phyloP scores from a whole-genome alignment of 2,329 filamentous ascomycete species.

The Acarospora socialis region DNA sequence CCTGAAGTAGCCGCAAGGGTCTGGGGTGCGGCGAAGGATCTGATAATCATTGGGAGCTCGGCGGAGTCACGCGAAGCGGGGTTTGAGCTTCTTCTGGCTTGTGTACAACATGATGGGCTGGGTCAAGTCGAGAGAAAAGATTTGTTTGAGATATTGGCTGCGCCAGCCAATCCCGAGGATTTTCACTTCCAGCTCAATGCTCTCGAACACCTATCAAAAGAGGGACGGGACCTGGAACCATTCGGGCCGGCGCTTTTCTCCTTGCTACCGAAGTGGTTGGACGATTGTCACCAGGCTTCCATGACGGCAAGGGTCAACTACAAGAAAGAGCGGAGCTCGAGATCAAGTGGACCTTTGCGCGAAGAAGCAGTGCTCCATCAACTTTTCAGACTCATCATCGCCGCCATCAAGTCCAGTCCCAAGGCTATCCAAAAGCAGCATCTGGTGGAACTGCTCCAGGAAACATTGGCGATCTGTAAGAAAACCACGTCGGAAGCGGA shows the following conservation, averaged over 20 bases:
- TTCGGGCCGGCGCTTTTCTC: too few species aligned
- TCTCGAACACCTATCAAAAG: slow-evolving; percentile 47
- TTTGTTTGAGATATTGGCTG: slow-evolving; percentile 49
- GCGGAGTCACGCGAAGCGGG: slow-evolving; percentile 41
- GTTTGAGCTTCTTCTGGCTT: slow-evolving; percentile 52
- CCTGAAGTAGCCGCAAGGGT: slow-evolving; percentile 24
- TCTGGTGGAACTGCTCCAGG: slow-evolving; percentile 46
- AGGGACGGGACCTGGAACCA: too few species aligned
- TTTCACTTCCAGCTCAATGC: slow-evolving; percentile 53
- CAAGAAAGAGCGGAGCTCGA: too few species aligned
- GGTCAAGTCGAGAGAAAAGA: slow-evolving; percentile 53
- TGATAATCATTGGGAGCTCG: slow-evolving; percentile 46
- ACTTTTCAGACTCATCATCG: slow-evolving; percentile 49
- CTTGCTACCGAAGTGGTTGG: too few species aligned
- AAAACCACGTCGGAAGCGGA: slow-evolving; percentile 51
- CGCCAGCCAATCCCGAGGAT: slow-evolving; percentile 43
- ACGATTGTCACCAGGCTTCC: too few species aligned
- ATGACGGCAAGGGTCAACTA: too few species aligned
- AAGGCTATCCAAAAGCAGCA: slow-evolving; percentile 51
- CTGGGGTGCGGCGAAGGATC: slow-evolving; percentile 52
- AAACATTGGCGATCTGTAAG: slow-evolving; percentile 51
- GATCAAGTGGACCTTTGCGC: too few species aligned
- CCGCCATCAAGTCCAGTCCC: slow-evolving; percentile 63
- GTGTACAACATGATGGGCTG: slow-evolving; percentile 46
- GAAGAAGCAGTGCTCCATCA: too few species aligned